Conservation (phyloP, 1,139 yeast genomes). For the Hanseniaspora sp. region DNA sequence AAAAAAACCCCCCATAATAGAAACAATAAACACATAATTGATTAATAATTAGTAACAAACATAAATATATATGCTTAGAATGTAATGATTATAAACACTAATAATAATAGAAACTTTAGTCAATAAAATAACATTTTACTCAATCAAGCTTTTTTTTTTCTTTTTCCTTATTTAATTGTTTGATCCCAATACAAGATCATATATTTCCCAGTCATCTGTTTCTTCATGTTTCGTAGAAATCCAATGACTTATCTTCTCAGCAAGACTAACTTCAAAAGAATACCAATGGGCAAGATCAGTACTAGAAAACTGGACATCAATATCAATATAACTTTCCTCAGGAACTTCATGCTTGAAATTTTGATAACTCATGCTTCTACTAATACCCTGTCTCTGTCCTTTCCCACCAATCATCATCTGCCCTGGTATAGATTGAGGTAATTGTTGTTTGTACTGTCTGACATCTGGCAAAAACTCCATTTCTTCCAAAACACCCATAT, state of each 20-base stretch:
- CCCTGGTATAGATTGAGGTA: neutral
- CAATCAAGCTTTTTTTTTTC: no score
- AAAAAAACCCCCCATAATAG: neutral
- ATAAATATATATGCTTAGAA: no score
- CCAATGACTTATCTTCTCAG: neutral
- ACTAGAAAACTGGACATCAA: neutral
- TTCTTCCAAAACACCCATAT: neutral
- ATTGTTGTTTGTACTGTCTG: neutral
- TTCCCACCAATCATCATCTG: neutral
- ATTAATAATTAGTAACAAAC: no score
- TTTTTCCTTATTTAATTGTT: neutral
- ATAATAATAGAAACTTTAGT: no score
- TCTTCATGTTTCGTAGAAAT: neutral
- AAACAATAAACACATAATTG: neutral
- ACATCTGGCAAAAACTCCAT: constrained; percentile 9
- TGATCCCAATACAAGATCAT: constrained; percentile 2
- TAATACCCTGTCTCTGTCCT: neutral
- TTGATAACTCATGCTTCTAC: neutral
- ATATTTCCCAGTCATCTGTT: constrained; percentile 13
- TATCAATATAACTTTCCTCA: neutral
- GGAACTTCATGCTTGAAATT: neutral
- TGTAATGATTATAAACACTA: no score
- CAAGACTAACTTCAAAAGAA: constrained; percentile 3
- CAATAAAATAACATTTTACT: no score
- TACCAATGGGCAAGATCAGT: constrained; percentile 4